Evolutionary conservation across 129 eudicot genomes (phyloP).

Genomic region (Lactuca saligna): DNA sequence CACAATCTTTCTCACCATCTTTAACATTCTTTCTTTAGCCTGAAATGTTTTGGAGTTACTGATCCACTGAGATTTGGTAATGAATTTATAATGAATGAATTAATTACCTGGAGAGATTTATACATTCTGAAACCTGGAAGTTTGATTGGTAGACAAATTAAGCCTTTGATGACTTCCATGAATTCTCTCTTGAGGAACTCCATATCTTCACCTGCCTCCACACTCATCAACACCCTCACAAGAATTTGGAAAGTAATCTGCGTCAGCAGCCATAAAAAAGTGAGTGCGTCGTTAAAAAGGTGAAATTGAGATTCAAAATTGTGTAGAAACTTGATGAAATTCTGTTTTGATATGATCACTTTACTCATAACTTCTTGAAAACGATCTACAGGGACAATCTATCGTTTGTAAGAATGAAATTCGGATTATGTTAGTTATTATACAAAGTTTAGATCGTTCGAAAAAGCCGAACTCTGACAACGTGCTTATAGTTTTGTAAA

Average conservation of each 20-base stretch:
- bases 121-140: constrained; percentile 83
- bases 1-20: constrained; percentile 56
- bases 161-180: constrained; percentile 81
- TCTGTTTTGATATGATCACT: too few species aligned
- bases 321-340: neutral
- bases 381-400: too few species aligned
- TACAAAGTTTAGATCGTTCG: too few species aligned
- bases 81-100: neutral
- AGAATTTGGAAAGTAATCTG: constrained; percentile 79
- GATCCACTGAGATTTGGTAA: constrained; percentile 4
- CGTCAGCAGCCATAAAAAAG: neutral
- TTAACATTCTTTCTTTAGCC: constrained; percentile 75
- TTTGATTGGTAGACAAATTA: constrained; percentile 83
- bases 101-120: constrained; percentile 76
- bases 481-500: neutral
- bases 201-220: constrained; percentile 84
- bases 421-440: too few species aligned
- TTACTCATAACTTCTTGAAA: too few species aligned
- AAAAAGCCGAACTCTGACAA: too few species aligned
- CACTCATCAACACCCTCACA: constrained; percentile 70
- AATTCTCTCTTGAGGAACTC: constrained; percentile 71
- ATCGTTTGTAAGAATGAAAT: too few species aligned
- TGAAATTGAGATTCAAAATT: neutral
- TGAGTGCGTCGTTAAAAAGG: neutral
- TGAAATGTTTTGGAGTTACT: constrained; percentile 15